These are phyloP conservation scores for Chalciporus chontae DNA, from an alignment of 768 basidiomycete species.

Conservation along the genomic window DNA sequence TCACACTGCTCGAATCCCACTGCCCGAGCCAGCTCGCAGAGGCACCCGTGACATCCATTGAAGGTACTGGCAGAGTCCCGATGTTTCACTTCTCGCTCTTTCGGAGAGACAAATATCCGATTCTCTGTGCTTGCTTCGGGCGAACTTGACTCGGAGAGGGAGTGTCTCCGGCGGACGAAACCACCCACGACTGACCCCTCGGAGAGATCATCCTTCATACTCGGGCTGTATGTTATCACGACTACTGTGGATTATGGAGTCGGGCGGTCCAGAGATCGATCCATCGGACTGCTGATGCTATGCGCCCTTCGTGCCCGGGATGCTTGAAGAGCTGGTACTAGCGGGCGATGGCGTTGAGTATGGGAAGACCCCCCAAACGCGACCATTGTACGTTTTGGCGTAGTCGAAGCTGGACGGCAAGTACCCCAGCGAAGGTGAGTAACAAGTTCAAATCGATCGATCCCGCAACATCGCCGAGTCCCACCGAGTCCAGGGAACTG, in stretches of 20 bases:
- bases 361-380: slow-evolving; percentile 51
- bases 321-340: slow-evolving; percentile 23
- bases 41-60: too few species aligned
- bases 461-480: slow-evolving; percentile 35
- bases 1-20: too few species aligned
- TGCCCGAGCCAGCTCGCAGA: too few species aligned
- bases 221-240: slow-evolving; percentile 37
- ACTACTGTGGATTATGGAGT: slow-evolving; percentile 36
- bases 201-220: too few species aligned
- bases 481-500: slow-evolving; percentile 35
- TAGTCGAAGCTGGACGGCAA: slow-evolving; percentile 45
- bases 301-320: background rate
- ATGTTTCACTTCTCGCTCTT: too few species aligned
- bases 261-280: slow-evolving; percentile 39
- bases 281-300: slow-evolving; percentile 41
- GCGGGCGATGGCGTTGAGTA: slow-evolving; percentile 48
- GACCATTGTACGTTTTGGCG: slow-evolving; percentile 47
- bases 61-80: too few species aligned
- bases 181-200: too few species aligned
- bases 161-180: slow-evolving; percentile 41
- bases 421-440: slow-evolving; percentile 49
- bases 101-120: too few species aligned
- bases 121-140: too few species aligned
- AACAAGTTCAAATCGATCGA: slow-evolving; percentile 55
- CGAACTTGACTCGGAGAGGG: too few species aligned